Base-by-base conservation (phyloP, 495 filamentous ascomycete genomes). In the Penicillium salamii region DNA sequence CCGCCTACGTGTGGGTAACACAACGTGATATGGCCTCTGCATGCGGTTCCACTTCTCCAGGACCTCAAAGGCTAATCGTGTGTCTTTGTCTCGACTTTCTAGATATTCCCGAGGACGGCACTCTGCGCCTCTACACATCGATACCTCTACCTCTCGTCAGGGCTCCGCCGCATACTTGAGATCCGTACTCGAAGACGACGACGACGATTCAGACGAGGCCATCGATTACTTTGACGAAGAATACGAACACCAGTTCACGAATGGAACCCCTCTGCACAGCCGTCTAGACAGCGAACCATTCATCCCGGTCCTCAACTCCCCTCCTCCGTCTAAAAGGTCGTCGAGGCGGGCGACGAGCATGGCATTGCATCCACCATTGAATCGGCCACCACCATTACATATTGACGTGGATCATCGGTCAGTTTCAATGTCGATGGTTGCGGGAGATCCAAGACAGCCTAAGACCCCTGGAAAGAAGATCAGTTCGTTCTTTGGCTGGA, bases 401-500 rank as follows among this genome's bases (percentile, higher is more conserved):
- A 64, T 77, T 37, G 67, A 74, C 41, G 49, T 71, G 6, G 59
- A 56, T 43, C 44, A 49, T 17, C 65, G 68, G 14, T 58, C 62
- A 13, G 58, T 70, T 53, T 65, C 71, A 26, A 61, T 70, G 57
- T 65, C 71, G 23, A 61, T 57, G 53, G 38, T 49, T 37, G 44
- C 58, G 13, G 41, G 46, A 13, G 70, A 75, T 33, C 45, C 58
- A 33, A 64, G 69, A 50, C 62, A 74, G 50, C 80, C 83, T 9
- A 84, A 80, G 52, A 84, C 84, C 7, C 82, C 84, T 12, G 79
- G 74, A 17, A 74, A 76, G 34, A 84, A 80, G 47, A 78, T 87
- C 46, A 84, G 82, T 18, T 83, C 80, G 13, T 84, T 89, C 65
- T 88, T 89, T 53, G 79, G 84, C 49, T 87, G 84, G 83, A 82